Base-by-base conservation (phyloP, 306 rosid genomes). In the Vicia sativa region DNA sequence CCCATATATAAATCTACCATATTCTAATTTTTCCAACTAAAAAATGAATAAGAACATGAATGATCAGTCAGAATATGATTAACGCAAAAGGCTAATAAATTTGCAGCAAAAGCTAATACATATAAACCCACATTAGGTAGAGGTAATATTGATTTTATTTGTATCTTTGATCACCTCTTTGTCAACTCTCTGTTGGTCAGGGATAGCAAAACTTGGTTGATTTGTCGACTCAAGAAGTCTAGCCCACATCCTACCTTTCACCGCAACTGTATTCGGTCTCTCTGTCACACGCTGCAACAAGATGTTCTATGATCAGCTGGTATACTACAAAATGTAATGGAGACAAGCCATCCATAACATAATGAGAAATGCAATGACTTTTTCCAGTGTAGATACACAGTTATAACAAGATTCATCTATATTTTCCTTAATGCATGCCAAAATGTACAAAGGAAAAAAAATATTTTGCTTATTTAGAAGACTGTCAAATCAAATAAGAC, bases 141-240 rank as follows among this genome's bases (percentile, higher is more conserved):
- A 37, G 7, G 77, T 25, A 75, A 62, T 77, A 65, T 58, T 67
- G 39, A 15, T 31, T 62, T 39, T 68, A 65, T 68, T 74, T 61
- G 75, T 56, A 41, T 56, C 83, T 48, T 80, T 2, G 57, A 60
- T 19, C 5, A 39, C 60, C 66, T 77, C 73, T 54, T 45, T 57
- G 38, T 70, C 78, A 72, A 60, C 76, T 14, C 42, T 65, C 61
- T 72, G 85, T 45, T 64, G 74, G 61, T 83, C 63, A 59, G 65
- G 42, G 13, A 68, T 65, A 71, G 85, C 35, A 73, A 93, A 93
- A 76, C 96, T 83, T 44, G 98, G 98, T 65, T 93, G 98, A 66
- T 93, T 90, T 12, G 96, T 93, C 0, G 98, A 93, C 57, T 88
- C 91, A 71, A 93, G 96, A 86, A 90, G 89, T 70, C 97, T 90